Conservation (phyloP, 2,329 filamentous ascomycete genomes). For the Penicillium sp. region DNA sequence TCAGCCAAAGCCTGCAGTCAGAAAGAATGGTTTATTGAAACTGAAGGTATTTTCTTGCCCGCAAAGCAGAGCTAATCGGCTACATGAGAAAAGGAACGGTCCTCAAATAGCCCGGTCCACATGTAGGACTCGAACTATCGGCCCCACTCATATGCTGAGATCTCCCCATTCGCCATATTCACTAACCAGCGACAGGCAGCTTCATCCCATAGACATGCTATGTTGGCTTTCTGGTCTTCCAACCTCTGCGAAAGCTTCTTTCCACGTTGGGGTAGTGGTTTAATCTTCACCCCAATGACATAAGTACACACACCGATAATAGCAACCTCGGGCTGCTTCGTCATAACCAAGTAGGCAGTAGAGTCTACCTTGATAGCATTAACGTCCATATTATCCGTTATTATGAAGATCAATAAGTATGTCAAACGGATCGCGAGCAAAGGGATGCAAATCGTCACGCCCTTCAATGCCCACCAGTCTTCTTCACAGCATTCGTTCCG, state of each 20-base stretch:
- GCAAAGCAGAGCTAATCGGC: too few species aligned
- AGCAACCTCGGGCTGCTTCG: slow-evolving; percentile 11
- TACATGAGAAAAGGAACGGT: too few species aligned
- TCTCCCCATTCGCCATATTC: too few species aligned
- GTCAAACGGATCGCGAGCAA: slow-evolving; percentile 11
- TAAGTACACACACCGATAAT: slow-evolving; percentile 4
- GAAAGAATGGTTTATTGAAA: too few species aligned
- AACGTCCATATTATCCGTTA: slow-evolving; percentile 11
- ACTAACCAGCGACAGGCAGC: too few species aligned
- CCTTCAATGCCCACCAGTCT: slow-evolving; percentile 8
- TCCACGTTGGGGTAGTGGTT: neutral
- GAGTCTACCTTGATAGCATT: slow-evolving; percentile 15
- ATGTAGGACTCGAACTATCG: too few species aligned
- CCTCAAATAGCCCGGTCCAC: too few species aligned
- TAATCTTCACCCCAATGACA: neutral
- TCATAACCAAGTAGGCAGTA: slow-evolving; percentile 16
- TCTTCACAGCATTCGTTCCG: slow-evolving; percentile 3
- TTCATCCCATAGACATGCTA: neutral
- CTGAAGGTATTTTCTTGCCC: too few species aligned
- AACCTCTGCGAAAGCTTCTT: neutral
- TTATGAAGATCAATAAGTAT: slow-evolving; percentile 14
- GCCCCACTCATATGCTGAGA: too few species aligned
- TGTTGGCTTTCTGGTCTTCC: too few species aligned
- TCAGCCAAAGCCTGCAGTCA: too few species aligned
- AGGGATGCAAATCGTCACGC: slow-evolving; percentile 8